Evolutionary conservation across 2,329 filamentous ascomycete species (phyloP), one percentile per base, ranked within the genome.

Genomic region (Phialophora chinensis): DNA sequence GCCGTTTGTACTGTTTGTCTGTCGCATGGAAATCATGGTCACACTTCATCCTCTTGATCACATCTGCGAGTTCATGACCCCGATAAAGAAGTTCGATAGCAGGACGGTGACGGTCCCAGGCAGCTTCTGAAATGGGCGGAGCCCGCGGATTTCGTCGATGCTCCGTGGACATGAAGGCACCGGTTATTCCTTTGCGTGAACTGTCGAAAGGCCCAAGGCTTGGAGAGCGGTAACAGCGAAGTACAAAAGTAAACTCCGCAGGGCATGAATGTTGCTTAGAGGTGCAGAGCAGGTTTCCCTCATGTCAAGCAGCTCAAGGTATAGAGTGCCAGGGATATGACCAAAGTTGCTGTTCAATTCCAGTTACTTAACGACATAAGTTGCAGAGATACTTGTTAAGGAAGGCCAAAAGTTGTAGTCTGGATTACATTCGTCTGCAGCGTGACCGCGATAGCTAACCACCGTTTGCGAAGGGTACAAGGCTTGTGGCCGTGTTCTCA

Each of bases 1-100:
- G 29, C 6, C 53, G 53, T 35, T 56, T 56, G 53, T 35, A 56
- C 31, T 56, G 29, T 35, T 56, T 56, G 53, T 56, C 53, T 56
- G 53, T 56, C 17, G 53, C 53, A 23, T 35, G 53, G 17, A 56
- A 56, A 35, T 17, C 53, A 35, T 35, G 17, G 17, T 8, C 38
- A n/a, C 38, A 3, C 38, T 44, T 7, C 14, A 44, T 44, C 38
- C 38, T 17, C 38, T 44, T n/a, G 38, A 44, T 44, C 38, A 44
- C 38, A n/a, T 20, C 38, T n/a, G 38, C 6, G 14, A 44, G 38
- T n/a, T 44, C 38, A 20, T 44, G 38, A 44, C 6, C 14, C 38
- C 38, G 38, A 44, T 44, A 42, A 42, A 42, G 38, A n/a, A 5
- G 14, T 42, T 42, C 38, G 4, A 42, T n/a, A 42, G 17, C 38